A percentile compares a stretch with the other conserved stretches of the same genome.
Evolutionary conservation across 495 filamentous ascomycete species (phyloP).

Genomic region (Pseudevernia furfuracea): DNA sequence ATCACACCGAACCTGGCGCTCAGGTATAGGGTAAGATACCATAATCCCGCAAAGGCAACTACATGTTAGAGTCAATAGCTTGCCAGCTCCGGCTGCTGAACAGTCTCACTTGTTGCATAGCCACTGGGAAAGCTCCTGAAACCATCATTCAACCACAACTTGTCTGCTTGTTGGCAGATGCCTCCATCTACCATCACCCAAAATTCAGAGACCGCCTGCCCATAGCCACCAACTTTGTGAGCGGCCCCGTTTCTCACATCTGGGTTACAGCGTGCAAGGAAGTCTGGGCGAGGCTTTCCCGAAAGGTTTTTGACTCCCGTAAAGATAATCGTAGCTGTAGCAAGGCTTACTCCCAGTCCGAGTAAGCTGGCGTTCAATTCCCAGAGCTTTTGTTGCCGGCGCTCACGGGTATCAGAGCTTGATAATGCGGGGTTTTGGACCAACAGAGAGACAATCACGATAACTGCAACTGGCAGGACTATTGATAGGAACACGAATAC

Average conservation of each 20-base stretch:
- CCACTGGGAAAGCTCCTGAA: conserved; percentile 63
- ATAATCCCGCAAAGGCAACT: conserved; percentile 56
- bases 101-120: conserved; percentile 53
- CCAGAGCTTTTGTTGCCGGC: conserved; percentile 43
- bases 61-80: background rate
- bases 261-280: conserved; percentile 54
- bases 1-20: conserved; percentile 53
- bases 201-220: conserved; percentile 34
- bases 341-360: conserved; percentile 51
- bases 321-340: conserved; percentile 49
- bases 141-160: conserved; percentile 45
- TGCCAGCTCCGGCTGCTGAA: background rate
- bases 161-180: conserved; percentile 44
- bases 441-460: conserved; percentile 40
- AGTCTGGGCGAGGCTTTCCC: conserved; percentile 58
- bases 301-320: conserved; percentile 55
- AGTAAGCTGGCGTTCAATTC: conserved; percentile 58
- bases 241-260: conserved; percentile 39
- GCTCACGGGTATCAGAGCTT: conserved; percentile 17
- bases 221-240: conserved; percentile 44
- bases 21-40: conserved; percentile 57
- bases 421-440: conserved; percentile 38
- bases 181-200: conserved; percentile 43
- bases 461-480: conserved; percentile 45
- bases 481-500: conserved; percentile 45